Base-by-base conservation (phyloP, 345 rosid species). In the Aegle marmelos region DNA sequence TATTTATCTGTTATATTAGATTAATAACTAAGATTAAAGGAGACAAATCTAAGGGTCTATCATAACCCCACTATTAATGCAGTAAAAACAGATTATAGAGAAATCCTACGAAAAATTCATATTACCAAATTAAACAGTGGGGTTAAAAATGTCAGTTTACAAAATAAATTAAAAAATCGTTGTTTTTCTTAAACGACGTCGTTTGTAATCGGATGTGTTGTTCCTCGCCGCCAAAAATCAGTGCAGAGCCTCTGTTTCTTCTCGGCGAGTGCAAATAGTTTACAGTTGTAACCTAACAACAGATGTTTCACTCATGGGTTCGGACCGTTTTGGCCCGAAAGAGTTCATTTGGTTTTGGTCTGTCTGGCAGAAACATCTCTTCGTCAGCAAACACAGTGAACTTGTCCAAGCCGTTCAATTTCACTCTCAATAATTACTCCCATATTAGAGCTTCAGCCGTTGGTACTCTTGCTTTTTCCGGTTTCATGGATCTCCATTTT, bases 271-370 rank as follows among this genome's bases (percentile, higher is more conserved):
- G 10, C 10, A 41, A 53, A 31, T 17, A 21, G 13, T 21, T 48
- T 56, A 58, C 68, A 7, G 13, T 50, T 30, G 6, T 19, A 74
- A 24, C 22, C 70, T 75, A 75, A 50, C 17, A 22, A 75, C 45
- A 7, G 28, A 76, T 76, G 73, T 56, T 67, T 34, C 33, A 13
- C 11, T 36, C 57, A 67, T 56, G 79, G 63, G 27, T 66, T 67
- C 37, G 57, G 56, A 57, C 36, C 28, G 21, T 56, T 56, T 66
- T 56, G 73, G 37, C 57, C 39, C 66, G 28, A 67, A 76, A 19
- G 21, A 54, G 21, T 9, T 4, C 16, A 34, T 28, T 9, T 17
- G 27, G 30, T 57, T 57, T 34, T 34, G 71, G 61, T 9, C 39
- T 64, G 36, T 22, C 9, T 11, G 6, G 2, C 19, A 67, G 33